phyloP scores from a whole-genome alignment of 2,329 filamentous ascomycete genomes.

The Aaosphaeria pasadenensis region DNA sequence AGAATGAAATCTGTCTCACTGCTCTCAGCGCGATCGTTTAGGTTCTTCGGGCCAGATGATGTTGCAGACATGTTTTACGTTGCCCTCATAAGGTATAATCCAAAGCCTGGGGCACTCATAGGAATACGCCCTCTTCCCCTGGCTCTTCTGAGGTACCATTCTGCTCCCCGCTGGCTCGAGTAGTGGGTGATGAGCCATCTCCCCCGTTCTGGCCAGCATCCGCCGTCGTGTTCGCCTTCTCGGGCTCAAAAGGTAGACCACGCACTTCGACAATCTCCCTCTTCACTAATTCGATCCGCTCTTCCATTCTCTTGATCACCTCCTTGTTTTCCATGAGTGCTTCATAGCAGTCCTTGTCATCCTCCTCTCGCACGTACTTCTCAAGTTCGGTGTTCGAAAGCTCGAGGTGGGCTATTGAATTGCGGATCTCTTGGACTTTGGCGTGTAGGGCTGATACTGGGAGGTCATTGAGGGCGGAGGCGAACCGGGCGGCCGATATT shows the following conservation, averaged over 20 bases:
- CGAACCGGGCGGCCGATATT: conserved; percentile 63
- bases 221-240: conserved; percentile 10
- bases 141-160: neutral
- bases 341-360: conserved; percentile 70
- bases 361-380: conserved; percentile 52
- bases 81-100: too few species aligned
- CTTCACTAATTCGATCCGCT: conserved; percentile 62
- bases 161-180: neutral
- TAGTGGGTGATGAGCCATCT: neutral
- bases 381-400: conserved; percentile 71
- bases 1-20: too few species aligned
- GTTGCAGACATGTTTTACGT: too few species aligned
- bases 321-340: conserved; percentile 69
- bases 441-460: conserved; percentile 65
- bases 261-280: conserved; percentile 61
- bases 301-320: conserved; percentile 66
- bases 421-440: conserved; percentile 73
- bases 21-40: too few species aligned
- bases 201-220: neutral
- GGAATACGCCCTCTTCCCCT: neutral
- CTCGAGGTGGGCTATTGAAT: conserved; percentile 70
- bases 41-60: too few species aligned
- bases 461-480: conserved; percentile 65
- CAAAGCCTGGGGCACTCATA: neutral
- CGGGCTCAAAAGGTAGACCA: conserved; percentile 52